phyloP scores from a whole-genome alignment of 345 rosid genomes.

The Syzygium aqueum region DNA sequence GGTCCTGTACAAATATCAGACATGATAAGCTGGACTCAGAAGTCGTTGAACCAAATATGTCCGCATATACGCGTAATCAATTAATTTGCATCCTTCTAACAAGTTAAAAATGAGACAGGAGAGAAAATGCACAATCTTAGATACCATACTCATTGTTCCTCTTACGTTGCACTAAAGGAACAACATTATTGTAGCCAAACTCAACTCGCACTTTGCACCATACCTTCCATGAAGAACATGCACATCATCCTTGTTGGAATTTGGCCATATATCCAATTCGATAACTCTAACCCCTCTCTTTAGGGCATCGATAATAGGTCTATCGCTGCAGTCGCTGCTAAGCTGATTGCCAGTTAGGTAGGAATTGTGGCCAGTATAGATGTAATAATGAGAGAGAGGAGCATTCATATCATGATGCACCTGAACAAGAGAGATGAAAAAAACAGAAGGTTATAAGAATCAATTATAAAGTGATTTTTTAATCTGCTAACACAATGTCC shows the following conservation, averaged over 20 bases:
- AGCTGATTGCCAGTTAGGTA: constrained; percentile 78
- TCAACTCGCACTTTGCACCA: neutral
- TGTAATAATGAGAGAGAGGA: constrained; percentile 66
- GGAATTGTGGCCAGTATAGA: constrained; percentile 85
- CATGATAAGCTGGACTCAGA: neutral
- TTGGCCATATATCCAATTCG: constrained; percentile 86
- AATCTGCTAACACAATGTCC: neutral
- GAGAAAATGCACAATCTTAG: neutral
- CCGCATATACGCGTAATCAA: neutral
- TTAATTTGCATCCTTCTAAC: neutral
- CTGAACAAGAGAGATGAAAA: constrained; percentile 12
- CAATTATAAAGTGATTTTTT: neutral
- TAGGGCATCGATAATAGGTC: constrained; percentile 58
- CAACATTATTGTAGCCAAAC: neutral
- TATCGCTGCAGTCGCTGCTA: constrained; percentile 51
- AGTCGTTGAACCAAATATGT: neutral
- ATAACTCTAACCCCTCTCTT: constrained; percentile 61
- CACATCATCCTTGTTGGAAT: constrained; percentile 30
- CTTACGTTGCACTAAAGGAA: neutral
- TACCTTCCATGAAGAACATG: constrained; percentile 85
- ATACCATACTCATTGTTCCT: neutral
- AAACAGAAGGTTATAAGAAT: neutral
- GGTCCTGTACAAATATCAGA: constrained; percentile 40
- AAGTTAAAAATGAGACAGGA: neutral
- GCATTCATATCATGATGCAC: constrained; percentile 68